These are phyloP conservation scores for Beauveria sp. DNA, from an alignment of 2,329 filamentous ascomycete genomes.

Conservation along the genomic window DNA sequence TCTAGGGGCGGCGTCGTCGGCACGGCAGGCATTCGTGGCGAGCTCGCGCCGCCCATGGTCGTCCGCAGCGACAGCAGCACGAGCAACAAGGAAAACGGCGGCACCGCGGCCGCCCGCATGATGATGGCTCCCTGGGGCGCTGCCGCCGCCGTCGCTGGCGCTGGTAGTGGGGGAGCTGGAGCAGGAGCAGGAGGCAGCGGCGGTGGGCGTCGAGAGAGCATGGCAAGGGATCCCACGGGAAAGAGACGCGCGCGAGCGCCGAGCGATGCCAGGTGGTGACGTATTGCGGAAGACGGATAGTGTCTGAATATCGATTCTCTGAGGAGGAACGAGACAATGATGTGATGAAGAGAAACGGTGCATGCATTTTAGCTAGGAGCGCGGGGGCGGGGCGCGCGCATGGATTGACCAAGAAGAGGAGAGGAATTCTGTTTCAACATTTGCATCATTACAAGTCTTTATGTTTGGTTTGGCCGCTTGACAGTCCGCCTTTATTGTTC, in stretches of 20 bases:
- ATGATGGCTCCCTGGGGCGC: conserved; percentile 11
- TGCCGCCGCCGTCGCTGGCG: conserved; percentile 14
- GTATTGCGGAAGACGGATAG: background rate
- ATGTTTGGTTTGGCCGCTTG: too few species aligned
- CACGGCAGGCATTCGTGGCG: conserved; percentile 17
- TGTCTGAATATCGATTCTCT: too few species aligned
- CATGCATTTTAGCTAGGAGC: too few species aligned
- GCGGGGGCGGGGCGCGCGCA: too few species aligned
- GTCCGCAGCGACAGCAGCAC: conserved; percentile 31
- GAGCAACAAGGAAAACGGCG: conserved; percentile 32
- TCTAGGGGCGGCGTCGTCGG: conserved; percentile 16
- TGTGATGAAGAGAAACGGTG: too few species aligned
- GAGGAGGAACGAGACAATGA: too few species aligned
- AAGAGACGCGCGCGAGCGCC: conserved; percentile 6
- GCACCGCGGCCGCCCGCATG: conserved; percentile 8
- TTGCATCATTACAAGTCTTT: too few species aligned
- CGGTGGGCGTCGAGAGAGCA: background rate
- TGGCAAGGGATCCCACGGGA: background rate
- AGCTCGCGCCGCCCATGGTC: conserved; percentile 23
- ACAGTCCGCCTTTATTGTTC: too few species aligned
- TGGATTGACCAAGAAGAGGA: too few species aligned
- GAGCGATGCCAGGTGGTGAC: conserved; percentile 6
- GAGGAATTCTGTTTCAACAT: too few species aligned
- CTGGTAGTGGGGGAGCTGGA: background rate
- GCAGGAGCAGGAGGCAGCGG: background rate